Evolutionary conservation across 495 filamentous ascomycete genomes (phyloP), one percentile per base, ranked within the genome.

Genomic region (Podospora fimiseda): DNA sequence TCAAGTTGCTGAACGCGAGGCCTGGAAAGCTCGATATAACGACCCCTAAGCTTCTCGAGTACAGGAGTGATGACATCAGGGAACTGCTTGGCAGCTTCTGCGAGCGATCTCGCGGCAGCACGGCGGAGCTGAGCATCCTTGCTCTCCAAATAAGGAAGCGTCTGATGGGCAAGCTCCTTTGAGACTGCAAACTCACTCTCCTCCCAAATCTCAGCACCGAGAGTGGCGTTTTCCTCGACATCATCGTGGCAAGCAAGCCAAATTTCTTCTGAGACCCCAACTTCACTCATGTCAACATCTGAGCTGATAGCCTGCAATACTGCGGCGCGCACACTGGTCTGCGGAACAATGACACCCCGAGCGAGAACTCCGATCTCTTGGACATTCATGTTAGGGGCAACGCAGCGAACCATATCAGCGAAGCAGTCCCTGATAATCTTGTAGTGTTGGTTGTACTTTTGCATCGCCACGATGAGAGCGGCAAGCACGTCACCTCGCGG

Each of bases 161-260:
- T 82, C 44, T 70, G 64, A 42, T 79, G 80, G 2, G 88, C 75
- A 2, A 83, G 69, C 3, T 84, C 75, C 48, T 84, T 77, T 0
- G 65, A 62, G n/a, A 87, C 68, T 56, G 90, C 72, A 43, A 98
- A 81, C 1, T 79, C 86, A 63, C 91, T 95, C 55, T 94, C 92
- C 65, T 95, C 89, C 93, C 94, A 97, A 33, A 97, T 96, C 0
- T 87, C 81, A 22, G 78, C 79, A 1, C 86, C 92, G 23, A 95
- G 73, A 36, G 95, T 89, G 5, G 74, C 78, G 59, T 97, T 96
- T 61, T 96, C 93, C 11, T 89, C 83, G 0, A 87, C 80, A 51
- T 93, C 88, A 53, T 98, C 93, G 61, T 97, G 90, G 66, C 81
- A 92, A 48, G 84, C 85, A 19, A 98, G 76, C 92, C 92, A 97